phyloP scores from a whole-genome alignment of 2,329 filamentous ascomycete species.

The Nigrograna mackinnonii region DNA sequence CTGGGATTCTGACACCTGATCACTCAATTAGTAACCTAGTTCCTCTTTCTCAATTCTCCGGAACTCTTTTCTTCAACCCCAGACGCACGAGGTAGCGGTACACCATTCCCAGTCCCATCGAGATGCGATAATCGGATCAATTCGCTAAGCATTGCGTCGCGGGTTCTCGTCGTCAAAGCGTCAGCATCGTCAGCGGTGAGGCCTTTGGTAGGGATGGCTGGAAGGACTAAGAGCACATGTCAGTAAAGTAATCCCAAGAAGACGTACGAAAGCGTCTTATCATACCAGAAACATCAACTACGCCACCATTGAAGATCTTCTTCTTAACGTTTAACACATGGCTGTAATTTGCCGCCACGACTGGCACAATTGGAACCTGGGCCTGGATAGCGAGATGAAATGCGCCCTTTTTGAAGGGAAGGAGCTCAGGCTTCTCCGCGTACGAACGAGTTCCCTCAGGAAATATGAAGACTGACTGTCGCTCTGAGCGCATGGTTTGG shows the following conservation, averaged over 20 bases:
- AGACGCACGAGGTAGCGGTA: slow-evolving; percentile 25
- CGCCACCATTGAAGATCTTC: slow-evolving; percentile 45
- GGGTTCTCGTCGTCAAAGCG: slow-evolving; percentile 30
- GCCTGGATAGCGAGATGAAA: slow-evolving; percentile 96
- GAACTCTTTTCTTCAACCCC: slow-evolving; percentile 18
- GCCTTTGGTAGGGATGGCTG: slow-evolving; percentile 40
- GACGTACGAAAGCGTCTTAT: neutral
- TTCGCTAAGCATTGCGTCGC: slow-evolving; percentile 41
- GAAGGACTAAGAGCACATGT: slow-evolving; percentile 22
- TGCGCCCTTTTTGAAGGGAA: slow-evolving; percentile 99
- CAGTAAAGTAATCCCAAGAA: neutral
- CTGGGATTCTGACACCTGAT: no score
- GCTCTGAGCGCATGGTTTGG: slow-evolving; percentile 70
- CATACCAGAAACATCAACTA: slow-evolving; percentile 57
- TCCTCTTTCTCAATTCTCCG: slow-evolving; percentile 31
- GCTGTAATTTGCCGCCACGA: slow-evolving; percentile 59
- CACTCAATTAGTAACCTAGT: no score
- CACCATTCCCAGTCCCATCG: slow-evolving; percentile 21
- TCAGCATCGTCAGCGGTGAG: slow-evolving; percentile 38
- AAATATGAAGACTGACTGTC: slow-evolving; percentile 79
- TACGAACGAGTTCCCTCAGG: slow-evolving; percentile 94
- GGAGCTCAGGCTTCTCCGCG: slow-evolving; percentile 74
- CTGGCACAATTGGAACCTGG: slow-evolving; percentile 87
- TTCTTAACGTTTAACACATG: slow-evolving; percentile 51
- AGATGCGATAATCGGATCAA: slow-evolving; percentile 36